These are phyloP conservation scores for Plasmodium sp. DNA, from an alignment of 169 alveolate genomes.

Conservation along the genomic window DNA sequence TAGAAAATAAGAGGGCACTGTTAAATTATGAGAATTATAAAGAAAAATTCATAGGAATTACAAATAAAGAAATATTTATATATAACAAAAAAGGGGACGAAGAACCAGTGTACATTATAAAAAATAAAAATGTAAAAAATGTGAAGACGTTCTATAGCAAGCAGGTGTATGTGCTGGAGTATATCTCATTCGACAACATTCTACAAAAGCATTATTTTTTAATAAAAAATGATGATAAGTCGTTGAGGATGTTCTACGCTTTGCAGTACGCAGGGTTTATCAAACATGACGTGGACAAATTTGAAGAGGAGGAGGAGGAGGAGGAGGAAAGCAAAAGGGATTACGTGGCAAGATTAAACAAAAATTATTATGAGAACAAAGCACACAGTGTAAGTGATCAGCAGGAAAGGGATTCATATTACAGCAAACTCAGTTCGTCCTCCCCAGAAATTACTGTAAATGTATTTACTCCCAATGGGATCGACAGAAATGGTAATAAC, in stretches of 20 bases:
- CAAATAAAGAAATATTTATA: constrained; percentile 36
- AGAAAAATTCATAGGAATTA: constrained; percentile 72
- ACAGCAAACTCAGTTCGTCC: background rate
- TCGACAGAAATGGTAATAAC: constrained; percentile 38
- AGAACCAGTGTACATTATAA: constrained; percentile 45
- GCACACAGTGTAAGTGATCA: background rate
- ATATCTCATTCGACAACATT: constrained; percentile 10
- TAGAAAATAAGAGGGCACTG: background rate
- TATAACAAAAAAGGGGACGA: constrained; percentile 50
- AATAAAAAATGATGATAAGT: constrained; percentile 55
- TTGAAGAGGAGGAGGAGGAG: constrained; percentile 50
- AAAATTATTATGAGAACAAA: background rate
- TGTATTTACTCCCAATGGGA: constrained; percentile 72
- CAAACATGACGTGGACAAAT: constrained; percentile 49
- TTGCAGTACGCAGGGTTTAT: constrained; percentile 84
- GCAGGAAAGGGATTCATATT: background rate
- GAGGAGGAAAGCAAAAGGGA: constrained; percentile 31
- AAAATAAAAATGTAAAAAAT: constrained; percentile 21
- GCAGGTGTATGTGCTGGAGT: constrained; percentile 36
- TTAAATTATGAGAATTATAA: constrained; percentile 51
- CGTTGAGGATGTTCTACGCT: constrained; percentile 79
- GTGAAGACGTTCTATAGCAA: constrained; percentile 30
- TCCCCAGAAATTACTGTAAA: constrained; percentile 20
- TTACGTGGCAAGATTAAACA: background rate
- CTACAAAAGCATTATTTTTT: constrained; percentile 65